These are phyloP conservation scores for Hymenoscyphus albidus DNA, from an alignment of 2,329 filamentous ascomycete genomes.

Conservation along the genomic window DNA sequence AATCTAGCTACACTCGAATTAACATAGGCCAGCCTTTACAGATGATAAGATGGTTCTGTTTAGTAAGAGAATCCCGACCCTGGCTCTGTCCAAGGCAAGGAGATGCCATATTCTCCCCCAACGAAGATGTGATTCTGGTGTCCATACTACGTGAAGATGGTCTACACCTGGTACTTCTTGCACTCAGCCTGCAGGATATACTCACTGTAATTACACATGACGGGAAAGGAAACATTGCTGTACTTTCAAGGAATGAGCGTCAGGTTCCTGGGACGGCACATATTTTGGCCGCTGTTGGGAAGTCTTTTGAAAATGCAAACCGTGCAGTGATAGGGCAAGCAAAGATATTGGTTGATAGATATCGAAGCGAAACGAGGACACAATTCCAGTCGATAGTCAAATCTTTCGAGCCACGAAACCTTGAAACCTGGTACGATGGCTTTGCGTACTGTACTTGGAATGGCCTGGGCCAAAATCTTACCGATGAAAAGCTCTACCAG, in stretches of 20 bases:
- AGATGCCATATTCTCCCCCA: constrained; percentile 1
- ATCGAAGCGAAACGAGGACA: background rate
- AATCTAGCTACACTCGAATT: constrained; percentile 5
- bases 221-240: constrained; percentile 8
- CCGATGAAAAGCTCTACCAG: constrained; percentile 9
- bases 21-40: constrained; percentile 9
- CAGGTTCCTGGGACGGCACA: background rate
- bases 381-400: constrained; percentile 5
- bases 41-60: constrained; percentile 13
- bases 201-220: constrained; percentile 10
- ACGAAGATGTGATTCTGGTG: constrained; percentile 17
- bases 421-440: constrained; percentile 9
- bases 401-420: background rate
- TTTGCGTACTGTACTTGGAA: constrained; percentile 21
- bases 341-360: constrained; percentile 5
- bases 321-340: constrained; percentile 11
- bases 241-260: constrained; percentile 12
- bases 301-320: constrained; percentile 14
- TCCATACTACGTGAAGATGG: constrained; percentile 16
- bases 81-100: constrained; percentile 13
- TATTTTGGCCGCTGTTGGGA: constrained; percentile 12
- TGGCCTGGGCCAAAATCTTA: constrained; percentile 14
- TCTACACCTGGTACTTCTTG: constrained; percentile 15
- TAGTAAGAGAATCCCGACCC: constrained; percentile 13
- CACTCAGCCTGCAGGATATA: constrained; percentile 15